A percentile compares a stretch with the other conserved stretches of the same genome.
phyloP scores from a whole-genome alignment of 768 basidiomycete species.

The Lanmaoa pseudosensibilis region DNA sequence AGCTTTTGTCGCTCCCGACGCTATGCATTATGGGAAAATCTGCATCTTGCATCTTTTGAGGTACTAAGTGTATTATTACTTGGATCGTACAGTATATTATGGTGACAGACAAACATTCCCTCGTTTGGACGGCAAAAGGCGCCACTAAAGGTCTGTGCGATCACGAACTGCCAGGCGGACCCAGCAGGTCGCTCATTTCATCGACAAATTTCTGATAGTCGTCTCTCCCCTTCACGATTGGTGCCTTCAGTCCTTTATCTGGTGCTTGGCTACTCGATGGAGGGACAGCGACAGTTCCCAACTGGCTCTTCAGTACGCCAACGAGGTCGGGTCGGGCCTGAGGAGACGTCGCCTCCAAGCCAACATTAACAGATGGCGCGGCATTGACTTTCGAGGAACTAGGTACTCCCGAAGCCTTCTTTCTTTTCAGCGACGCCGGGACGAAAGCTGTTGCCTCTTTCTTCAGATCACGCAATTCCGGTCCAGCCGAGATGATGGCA shows the following conservation, averaged over 20 bases:
- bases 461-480: slow-evolving; percentile 88
- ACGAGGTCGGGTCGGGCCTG: slow-evolving; percentile 66
- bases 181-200: slow-evolving; percentile 70
- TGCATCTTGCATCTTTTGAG: not conserved
- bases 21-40: no score
- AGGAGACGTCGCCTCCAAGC: slow-evolving; percentile 22
- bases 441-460: slow-evolving; percentile 94
- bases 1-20: no score
- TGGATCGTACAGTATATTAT: not conserved
- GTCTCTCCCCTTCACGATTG: slow-evolving; percentile 47
- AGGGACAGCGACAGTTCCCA: slow-evolving; percentile 44
- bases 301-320: slow-evolving; percentile 56
- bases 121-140: no score
- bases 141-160: not conserved
- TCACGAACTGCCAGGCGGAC: slow-evolving; percentile 22
- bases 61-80: not conserved
- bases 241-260: slow-evolving; percentile 22
- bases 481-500: slow-evolving; percentile 80
- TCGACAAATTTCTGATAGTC: slow-evolving; percentile 79
- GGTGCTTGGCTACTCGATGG: slow-evolving; percentile 15
- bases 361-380: slow-evolving; percentile 53
- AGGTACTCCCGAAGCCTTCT: slow-evolving; percentile 44
- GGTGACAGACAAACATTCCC: no score
- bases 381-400: slow-evolving; percentile 54
- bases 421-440: slow-evolving; percentile 78